Evolutionary conservation across 164 flowering plant genomes (phyloP), one percentile per base, ranked within the genome.

Genomic region (Annona cherimola): DNA sequence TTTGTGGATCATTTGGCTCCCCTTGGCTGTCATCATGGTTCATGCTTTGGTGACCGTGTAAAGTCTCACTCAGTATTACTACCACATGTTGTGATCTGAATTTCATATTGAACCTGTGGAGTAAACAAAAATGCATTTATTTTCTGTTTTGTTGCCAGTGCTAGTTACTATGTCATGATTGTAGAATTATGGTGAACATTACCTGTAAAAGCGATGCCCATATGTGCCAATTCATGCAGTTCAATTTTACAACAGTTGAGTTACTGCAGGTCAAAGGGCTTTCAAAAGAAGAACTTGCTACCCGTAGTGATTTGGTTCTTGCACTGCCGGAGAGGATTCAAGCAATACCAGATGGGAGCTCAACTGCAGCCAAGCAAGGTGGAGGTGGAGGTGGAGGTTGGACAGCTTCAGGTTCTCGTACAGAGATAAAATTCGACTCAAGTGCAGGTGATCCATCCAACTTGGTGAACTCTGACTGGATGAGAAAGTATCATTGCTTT

Each of bases 261-360:
- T 68, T 61, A 72, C 57, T 41, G 55, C 85, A 93, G 99, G 97
- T 91, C 14, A 93, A 91, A 79, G 98, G 93, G 45, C 89, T 95
- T 66, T 77, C 98, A 7, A 78, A 77, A n/a, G 96, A 93, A 80
- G 98, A 95, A 67, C 62, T 86, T 69, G 85, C 84, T 39, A 87
- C 85, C 35, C 91, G 98, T 39, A 83, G 81, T 80, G 99, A 95
- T 80, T 77, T 95, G 75, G 98, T 84, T 50, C 85, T 84, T 76
- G 90, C 91, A 67, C 74, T 95, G 62, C 86, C 97, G 0, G 93
- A 89, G 55, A 91, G 99, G 73, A 91, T 95, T 76, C 84, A 87
- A 75, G 87, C 87, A 20, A 93, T 93, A 75, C 92, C 97, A 26
- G 98, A 95, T 86, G 97, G 98, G 19, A 82, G 86, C 70, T 78